phyloP scores from a whole-genome alignment of 768 basidiomycete genomes.

The Pisolithus albus region DNA sequence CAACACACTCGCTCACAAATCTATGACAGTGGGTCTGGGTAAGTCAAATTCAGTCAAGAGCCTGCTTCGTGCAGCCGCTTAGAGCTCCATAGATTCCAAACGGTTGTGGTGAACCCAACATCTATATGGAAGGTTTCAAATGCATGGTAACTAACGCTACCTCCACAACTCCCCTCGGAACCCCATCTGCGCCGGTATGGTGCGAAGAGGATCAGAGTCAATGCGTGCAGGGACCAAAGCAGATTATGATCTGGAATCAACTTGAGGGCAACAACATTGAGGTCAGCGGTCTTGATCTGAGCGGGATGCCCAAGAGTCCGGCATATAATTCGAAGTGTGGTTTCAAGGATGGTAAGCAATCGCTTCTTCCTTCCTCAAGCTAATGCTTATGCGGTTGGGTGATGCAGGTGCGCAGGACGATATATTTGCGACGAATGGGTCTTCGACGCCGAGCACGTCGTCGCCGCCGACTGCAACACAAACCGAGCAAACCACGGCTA shows the following conservation, averaged over 20 bases:
- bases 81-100: conserved; percentile 6
- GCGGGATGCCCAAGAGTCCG: conserved; percentile 37
- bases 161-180: conserved; percentile 33
- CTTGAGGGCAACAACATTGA: conserved; percentile 41
- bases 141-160: conserved; percentile 45
- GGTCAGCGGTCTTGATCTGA: conserved; percentile 34
- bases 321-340: conserved; percentile 45
- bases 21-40: conserved; percentile 47
- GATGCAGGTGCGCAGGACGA: too few species aligned
- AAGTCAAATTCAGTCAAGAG: conserved; percentile 1
- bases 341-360: conserved; percentile 37
- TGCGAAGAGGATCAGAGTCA: conserved; percentile 39
- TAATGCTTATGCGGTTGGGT: too few species aligned
- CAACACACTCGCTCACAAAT: neutral
- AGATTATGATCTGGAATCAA: conserved; percentile 54
- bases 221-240: conserved; percentile 45
- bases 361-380: too few species aligned
- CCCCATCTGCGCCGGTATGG: conserved; percentile 43
- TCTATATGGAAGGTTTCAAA: conserved; percentile 40
- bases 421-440: too few species aligned
- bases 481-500: too few species aligned
- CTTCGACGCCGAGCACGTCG: too few species aligned
- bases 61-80: neutral
- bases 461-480: too few species aligned
- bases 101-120: conserved; percentile 50